These are phyloP conservation scores for Fusarium stilboides DNA, from an alignment of 2,329 filamentous ascomycete genomes.

Conservation along the genomic window DNA sequence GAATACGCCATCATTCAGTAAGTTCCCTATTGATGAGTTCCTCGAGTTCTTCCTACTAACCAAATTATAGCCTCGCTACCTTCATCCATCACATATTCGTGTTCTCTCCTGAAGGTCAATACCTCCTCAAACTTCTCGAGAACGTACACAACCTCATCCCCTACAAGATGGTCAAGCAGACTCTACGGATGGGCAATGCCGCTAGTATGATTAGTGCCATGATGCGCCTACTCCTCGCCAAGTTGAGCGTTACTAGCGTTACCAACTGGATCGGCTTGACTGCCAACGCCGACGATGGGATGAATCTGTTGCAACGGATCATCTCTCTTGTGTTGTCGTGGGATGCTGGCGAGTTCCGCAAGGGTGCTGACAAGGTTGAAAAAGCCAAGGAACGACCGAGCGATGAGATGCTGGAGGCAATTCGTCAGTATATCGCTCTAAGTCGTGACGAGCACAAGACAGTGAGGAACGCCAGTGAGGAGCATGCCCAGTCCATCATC, in stretches of 20 bases:
- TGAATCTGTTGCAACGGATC: slow-evolving; percentile 85
- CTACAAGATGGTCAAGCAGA: slow-evolving; percentile 80
- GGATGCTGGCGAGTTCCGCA: slow-evolving; percentile 80
- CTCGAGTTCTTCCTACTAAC: slow-evolving; percentile 33
- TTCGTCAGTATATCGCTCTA: slow-evolving; percentile 71
- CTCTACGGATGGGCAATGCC: slow-evolving; percentile 82
- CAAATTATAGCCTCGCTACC: slow-evolving; percentile 72
- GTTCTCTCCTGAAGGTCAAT: slow-evolving; percentile 81
- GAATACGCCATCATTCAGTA: slow-evolving; percentile 80
- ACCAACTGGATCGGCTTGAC: slow-evolving; percentile 87
- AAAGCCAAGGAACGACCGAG: slow-evolving; percentile 69
- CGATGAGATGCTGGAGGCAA: slow-evolving; percentile 72
- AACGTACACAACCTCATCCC: slow-evolving; percentile 80
- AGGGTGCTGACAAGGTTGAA: slow-evolving; percentile 75
- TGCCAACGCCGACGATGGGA: slow-evolving; percentile 79
- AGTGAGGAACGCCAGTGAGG: slow-evolving; percentile 69
- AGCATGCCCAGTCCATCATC: slow-evolving; percentile 72
- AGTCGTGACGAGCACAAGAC: slow-evolving; percentile 71
- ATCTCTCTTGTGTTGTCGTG: slow-evolving; percentile 80
- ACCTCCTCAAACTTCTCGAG: slow-evolving; percentile 78
- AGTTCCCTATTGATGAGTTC: slow-evolving; percentile 49
- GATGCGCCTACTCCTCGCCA: slow-evolving; percentile 81
- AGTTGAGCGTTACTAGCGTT: slow-evolving; percentile 79
- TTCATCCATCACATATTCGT: slow-evolving; percentile 82
- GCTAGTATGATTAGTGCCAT: slow-evolving; percentile 86